Base-by-base conservation (phyloP, 2,329 filamentous ascomycete genomes). In the Ilyonectria sp. region DNA sequence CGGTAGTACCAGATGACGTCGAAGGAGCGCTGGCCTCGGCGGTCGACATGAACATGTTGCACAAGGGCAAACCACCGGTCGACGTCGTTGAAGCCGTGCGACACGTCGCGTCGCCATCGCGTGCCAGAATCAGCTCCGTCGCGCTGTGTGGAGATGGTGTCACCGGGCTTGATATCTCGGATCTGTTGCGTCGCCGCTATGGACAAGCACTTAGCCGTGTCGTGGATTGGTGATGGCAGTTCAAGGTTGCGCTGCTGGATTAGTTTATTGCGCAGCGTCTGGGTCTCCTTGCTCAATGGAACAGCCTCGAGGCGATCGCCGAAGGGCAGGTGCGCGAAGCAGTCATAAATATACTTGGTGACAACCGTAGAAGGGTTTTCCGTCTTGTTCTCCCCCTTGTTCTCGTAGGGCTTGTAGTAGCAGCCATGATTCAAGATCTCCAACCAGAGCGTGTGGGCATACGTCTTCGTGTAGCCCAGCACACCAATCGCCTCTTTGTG, bases 1-100 rank as follows among this genome's bases (percentile, higher is more conserved):
- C 87, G 84, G 71, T 95, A 95, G 0, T 96, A 82, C 93, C 93
- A 96, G 1, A 92, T 84, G 0, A 94, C 87, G 61, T 91, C 86
- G 11, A 94, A 88, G 1, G 81, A 81, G 0, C 77, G 79, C 17
- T 68, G 70, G 0, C 84, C 83, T 11, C 76, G 71, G 4, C 76
- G 70, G 2, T 75, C 74, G 1, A 77, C 59, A 9, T 85, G 81
- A 0, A 92, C 80, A 2, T 79, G 80, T 63, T 93, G 91, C 0
- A 96, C 90, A 31, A 92, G 89, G 0, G 89, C 92, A 74, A 92
- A 91, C 92, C 93, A 95, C 1, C 87, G 81, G n/a, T 86, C 78
- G 19, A 86, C 82, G 11, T 85, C 79, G 2, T 75, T 69, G 44
- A 82, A 82, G 49, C 83, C 82, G 19, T 82, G 78, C 1, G 84